These are phyloP conservation scores for Cnidoscolus chayamansa DNA, from an alignment of 441 rosid species.

Conservation along the genomic window DNA sequence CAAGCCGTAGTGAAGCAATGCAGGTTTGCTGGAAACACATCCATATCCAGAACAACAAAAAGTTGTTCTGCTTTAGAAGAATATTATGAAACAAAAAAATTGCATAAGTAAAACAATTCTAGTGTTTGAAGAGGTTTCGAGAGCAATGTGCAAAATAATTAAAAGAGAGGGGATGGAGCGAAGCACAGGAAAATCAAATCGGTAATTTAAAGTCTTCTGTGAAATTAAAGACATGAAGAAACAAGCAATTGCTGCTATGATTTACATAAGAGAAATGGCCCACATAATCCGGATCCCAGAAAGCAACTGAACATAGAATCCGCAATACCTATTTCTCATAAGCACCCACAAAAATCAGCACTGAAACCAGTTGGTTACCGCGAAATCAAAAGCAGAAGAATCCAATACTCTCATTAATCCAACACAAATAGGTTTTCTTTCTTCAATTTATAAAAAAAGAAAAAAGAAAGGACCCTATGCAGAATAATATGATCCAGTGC, in stretches of 20 bases:
- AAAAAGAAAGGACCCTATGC: conserved; percentile 7
- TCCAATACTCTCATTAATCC: not conserved
- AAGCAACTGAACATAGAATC: not conserved
- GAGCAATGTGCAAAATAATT: not conserved
- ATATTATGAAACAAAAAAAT: not conserved
- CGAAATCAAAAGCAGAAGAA: not conserved
- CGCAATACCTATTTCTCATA: not conserved
- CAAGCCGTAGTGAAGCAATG: not conserved
- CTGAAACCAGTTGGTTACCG: not conserved
- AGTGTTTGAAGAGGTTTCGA: not conserved
- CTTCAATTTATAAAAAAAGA: not conserved
- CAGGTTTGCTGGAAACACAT: not conserved
- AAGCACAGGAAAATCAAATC: not conserved
- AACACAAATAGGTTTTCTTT: not conserved
- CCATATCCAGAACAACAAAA: not conserved
- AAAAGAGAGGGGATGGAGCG: no score
- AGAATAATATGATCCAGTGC: not conserved
- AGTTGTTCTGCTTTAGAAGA: not conserved
- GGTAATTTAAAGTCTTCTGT: not conserved
- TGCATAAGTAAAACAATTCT: not conserved
- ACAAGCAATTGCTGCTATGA: not conserved
- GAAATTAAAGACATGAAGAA: not conserved
- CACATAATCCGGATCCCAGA: not conserved
- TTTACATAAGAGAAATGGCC: not conserved
- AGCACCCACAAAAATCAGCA: not conserved